Evolutionary conservation across 441 rosid species (phyloP), one percentile per base, ranked within the genome.

Genomic region (Corymbia citriodora): DNA sequence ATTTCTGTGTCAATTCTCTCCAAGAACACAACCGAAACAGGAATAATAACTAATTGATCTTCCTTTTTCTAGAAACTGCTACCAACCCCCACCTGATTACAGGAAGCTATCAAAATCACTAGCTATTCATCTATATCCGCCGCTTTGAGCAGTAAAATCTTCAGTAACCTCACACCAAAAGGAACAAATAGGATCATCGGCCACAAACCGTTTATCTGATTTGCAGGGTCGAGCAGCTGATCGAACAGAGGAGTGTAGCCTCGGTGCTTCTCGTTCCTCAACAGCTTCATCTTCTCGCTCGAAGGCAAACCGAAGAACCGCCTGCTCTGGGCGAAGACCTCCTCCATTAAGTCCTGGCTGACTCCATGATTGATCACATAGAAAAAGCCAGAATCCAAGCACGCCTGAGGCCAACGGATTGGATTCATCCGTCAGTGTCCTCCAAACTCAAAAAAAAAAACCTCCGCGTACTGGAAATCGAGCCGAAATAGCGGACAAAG

Each of bases 351-450:
- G 87, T 96, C 95, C 88, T 92, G 90, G 92, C 95, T 95, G 49
- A 98, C 94, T 54, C 99, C 98, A 89, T 97, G 99, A 91, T 97
- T 97, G 36, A 94, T 92, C 87, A 97, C 96, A 91, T 97, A 97
- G 94, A 97, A 97, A 90, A 97, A 97, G 74, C 99, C 99, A 91
- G 94, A 89, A 68, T 68, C 45, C 79, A 31, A 68, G 79, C 79
- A 70, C 45, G 25, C 45, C 79, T 68, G 79, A 70, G 74, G 45
- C 79, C 79, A 8, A 68, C 18, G 12, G 40, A 16, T 68, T 16
- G 79, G 79, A 31, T 68, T 68, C 79, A 16, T 31, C 21, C 79
- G 23, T 31, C 45, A 68, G 40, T 10, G 40, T 33, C 25, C 7
- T 9, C 81, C 4, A 23, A 10, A 18, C 21, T 18, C 1, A 9